Percentiles rank a stretch among this genome's conserved stretches.
phyloP scores from a whole-genome alignment of 352 stramenopile species.

The Globisporangium irregulare region DNA sequence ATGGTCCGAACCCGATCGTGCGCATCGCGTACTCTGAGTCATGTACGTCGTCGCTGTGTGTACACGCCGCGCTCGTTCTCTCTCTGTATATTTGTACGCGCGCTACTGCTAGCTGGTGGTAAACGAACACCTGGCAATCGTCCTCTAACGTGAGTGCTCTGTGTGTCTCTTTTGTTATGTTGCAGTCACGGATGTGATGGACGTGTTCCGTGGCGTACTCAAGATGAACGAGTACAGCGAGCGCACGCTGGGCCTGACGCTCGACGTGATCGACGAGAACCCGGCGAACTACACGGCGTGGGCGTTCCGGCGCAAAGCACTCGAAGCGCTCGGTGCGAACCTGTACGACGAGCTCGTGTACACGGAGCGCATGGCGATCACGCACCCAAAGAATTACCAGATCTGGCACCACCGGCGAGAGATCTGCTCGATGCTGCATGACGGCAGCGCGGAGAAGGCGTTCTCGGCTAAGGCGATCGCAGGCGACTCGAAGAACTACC shows the following conservation, averaged over 20 bases:
- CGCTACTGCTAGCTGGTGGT: neutral
- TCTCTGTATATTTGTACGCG: neutral
- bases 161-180: neutral
- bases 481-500: conserved; percentile 99
- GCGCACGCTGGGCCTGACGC: conserved; percentile 90
- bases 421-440: conserved; percentile 82
- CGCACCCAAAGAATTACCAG: conserved; percentile 99
- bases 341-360: conserved; percentile 68
- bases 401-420: conserved; percentile 98
- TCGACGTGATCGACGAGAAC: conserved; percentile 93
- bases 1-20: conserved; percentile 74
- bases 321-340: conserved; percentile 78
- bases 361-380: conserved; percentile 84
- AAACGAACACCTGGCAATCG: neutral
- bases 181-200: conserved; percentile 87
- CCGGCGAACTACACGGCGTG: conserved; percentile 99
- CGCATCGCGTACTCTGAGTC: conserved; percentile 70
- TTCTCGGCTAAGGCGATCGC: conserved; percentile 92
- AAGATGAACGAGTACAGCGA: conserved; percentile 88
- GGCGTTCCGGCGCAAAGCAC: conserved; percentile 91
- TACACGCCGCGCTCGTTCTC: neutral
- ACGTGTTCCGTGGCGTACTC: conserved; percentile 94
- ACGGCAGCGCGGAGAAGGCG: conserved; percentile 87
- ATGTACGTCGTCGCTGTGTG: conserved; percentile 41
- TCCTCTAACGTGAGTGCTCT: neutral